Evolutionary conservation across 352 stramenopile genomes (phyloP).

Genomic region (Phytopythium ostracodes): DNA sequence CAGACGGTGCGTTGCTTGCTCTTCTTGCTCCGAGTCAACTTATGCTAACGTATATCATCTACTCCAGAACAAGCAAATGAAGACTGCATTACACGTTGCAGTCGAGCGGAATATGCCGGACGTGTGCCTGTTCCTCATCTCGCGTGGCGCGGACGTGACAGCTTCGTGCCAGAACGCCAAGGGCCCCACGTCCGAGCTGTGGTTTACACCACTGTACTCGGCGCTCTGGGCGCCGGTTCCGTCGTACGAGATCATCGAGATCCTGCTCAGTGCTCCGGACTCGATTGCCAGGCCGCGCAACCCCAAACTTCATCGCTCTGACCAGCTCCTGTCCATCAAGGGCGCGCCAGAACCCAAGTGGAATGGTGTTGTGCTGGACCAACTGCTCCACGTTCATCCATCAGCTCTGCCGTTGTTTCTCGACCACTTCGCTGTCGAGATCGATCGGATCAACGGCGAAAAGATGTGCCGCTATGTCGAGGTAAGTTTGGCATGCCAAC

Average conservation of each 20-base stretch:
- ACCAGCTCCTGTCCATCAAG: conserved; percentile 19
- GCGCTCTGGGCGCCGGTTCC: conserved; percentile 30
- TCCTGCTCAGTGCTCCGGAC: conserved; percentile 36
- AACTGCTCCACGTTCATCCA: conserved; percentile 34
- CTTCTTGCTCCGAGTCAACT: not conserved
- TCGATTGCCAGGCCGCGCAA: conserved; percentile 40
- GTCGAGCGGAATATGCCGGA: conserved; percentile 35
- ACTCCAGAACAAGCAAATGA: conserved; percentile 41
- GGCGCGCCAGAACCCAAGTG: conserved; percentile 27
- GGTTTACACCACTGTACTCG: conserved; percentile 43
- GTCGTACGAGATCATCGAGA: conserved; percentile 43
- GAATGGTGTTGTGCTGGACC: conserved; percentile 37
- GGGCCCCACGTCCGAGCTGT: conserved; percentile 23
- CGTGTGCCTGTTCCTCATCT: conserved; percentile 35
- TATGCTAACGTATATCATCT: not conserved
- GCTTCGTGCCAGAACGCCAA: conserved; percentile 38
- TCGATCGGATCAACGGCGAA: conserved; percentile 45
- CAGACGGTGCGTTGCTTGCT: conserved; percentile 21
- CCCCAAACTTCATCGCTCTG: conserved; percentile 26
- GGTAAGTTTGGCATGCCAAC: conserved; percentile 11
- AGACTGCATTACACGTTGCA: conserved; percentile 42
- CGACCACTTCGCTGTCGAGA: conserved; percentile 41
- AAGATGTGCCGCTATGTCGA: conserved; percentile 41
- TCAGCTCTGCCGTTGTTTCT: conserved; percentile 36
- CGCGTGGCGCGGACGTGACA: conserved; percentile 34